These are phyloP conservation scores for Cyberlindnera saturnus DNA, from an alignment of 805 yeast genomes.

Conservation along the genomic window DNA sequence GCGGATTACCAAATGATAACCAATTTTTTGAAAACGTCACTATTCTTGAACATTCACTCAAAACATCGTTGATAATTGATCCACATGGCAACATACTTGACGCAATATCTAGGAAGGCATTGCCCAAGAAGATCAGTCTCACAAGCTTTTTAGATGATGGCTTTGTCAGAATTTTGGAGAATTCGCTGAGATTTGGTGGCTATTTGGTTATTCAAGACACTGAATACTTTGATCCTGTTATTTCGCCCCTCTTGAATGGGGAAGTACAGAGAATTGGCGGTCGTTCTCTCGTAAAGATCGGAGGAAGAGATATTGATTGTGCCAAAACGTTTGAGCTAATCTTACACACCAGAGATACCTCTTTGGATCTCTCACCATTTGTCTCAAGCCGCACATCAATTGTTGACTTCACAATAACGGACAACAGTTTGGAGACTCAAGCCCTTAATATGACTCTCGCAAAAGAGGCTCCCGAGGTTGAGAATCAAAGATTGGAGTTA, in stretches of 20 bases:
- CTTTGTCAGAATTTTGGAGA: conserved; percentile 64
- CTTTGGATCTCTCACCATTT: conserved; percentile 41
- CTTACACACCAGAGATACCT: conserved; percentile 56
- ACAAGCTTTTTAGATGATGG: conserved; percentile 71
- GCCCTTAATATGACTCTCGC: conserved; percentile 51
- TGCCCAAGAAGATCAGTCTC: conserved; percentile 35
- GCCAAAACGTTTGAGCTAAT: conserved; percentile 57
- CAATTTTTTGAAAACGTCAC: conserved; percentile 58
- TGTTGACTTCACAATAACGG: conserved; percentile 70
- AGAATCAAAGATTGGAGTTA: conserved; percentile 47
- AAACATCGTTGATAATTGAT: conserved; percentile 63
- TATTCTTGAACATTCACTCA: conserved; percentile 34
- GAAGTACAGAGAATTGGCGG: conserved; percentile 69
- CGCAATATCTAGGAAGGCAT: conserved; percentile 30
- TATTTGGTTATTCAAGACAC: conserved; percentile 68
- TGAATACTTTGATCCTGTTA: conserved; percentile 71
- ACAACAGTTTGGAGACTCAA: conserved; percentile 57
- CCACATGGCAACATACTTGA: conserved; percentile 49
- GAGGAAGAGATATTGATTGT: conserved; percentile 58
- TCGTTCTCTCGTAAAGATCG: conserved; percentile 53
- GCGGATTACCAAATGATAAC: conserved; percentile 53
- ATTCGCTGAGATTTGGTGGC: conserved; percentile 81
- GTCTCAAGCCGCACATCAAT: conserved; percentile 56
- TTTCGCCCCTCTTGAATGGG: conserved; percentile 53
- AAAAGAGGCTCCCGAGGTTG: conserved; percentile 60